Evolutionary conservation across 192 early-diverging fungal species (phyloP).

Genomic region (Coemansia reversa): DNA sequence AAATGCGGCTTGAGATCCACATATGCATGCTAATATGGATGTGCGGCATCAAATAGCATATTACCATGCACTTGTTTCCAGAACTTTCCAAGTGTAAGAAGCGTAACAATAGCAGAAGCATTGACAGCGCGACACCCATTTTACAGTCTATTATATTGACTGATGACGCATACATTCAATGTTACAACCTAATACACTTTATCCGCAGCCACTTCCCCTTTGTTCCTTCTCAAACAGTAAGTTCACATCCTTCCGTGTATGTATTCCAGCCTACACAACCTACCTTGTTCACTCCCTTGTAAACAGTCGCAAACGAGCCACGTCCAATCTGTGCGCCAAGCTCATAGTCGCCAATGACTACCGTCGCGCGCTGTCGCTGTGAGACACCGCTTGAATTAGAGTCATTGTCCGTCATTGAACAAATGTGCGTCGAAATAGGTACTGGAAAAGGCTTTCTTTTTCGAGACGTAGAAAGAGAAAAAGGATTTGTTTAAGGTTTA

Average conservation of each 20-base stretch:
- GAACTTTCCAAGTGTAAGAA: neutral
- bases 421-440: conserved; percentile 5
- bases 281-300: conserved; percentile 73
- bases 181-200: neutral
- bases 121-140: neutral
- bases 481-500: neutral
- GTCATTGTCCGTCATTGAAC: conserved; percentile 44
- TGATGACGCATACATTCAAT: neutral
- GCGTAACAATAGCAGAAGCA: neutral
- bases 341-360: conserved; percentile 74
- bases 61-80: neutral
- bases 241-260: neutral
- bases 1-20: neutral
- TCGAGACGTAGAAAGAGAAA: neutral
- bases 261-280: neutral
- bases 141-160: neutral
- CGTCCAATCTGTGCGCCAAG: conserved; percentile 84
- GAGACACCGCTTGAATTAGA: conserved; percentile 16
- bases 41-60: neutral
- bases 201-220: neutral
- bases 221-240: neutral
- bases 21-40: conserved; percentile 5
- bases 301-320: conserved; percentile 96
- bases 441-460: neutral
- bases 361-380: conserved; percentile 46